Evolutionary conservation across 768 basidiomycete species (phyloP), one percentile per base, ranked within the genome.

Genomic region (Exsudoporus frostii): DNA sequence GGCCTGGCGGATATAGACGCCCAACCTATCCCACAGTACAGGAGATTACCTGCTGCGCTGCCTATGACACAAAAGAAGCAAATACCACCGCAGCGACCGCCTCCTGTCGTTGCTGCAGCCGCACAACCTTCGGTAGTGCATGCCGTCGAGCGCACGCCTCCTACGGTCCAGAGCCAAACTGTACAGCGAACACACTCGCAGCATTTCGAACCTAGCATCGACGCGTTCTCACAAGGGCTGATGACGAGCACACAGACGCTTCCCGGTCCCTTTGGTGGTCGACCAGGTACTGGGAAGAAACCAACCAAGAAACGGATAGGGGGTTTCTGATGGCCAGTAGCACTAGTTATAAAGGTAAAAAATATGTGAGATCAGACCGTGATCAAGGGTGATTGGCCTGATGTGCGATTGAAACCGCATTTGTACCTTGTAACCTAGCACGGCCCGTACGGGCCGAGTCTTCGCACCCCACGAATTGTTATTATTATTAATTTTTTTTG

Each of bases 261-360:
- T 10, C 81, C 89, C 5, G 90, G 90, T 3, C 80, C 76, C 0
- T 82, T 83, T 69, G 90, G 89, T 32, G 87, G 86, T 22, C 77
- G 86, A 37, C 77, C 76, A 24, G 53, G 54, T 15, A 59, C 61
- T 14, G 47, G 57, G 6, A 88, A 80, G 71, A 86, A 83, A 65
- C 51, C 68, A 25, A 65, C 57, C 20, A 89, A 85, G 74, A 91
- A 86, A 70, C 75, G 89, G 22, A 40, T 90, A 38, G 88, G 86
- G 10, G 90, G 90, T 8, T 92, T 92, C 65, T 92, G 68, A 79
- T 47, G 19, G 19, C 38, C 8, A 15, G 22, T 9, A 10, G 29
- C 11, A 30, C 29, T 47, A 37, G 25, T 41, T 22, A 36, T 7
- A 33, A 47, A 45, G 27, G 19, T 3, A 38, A 37, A 47, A 44